Evolutionary conservation across 2,329 filamentous ascomycete species (phyloP).

Genomic region (Nemania diffusa): DNA sequence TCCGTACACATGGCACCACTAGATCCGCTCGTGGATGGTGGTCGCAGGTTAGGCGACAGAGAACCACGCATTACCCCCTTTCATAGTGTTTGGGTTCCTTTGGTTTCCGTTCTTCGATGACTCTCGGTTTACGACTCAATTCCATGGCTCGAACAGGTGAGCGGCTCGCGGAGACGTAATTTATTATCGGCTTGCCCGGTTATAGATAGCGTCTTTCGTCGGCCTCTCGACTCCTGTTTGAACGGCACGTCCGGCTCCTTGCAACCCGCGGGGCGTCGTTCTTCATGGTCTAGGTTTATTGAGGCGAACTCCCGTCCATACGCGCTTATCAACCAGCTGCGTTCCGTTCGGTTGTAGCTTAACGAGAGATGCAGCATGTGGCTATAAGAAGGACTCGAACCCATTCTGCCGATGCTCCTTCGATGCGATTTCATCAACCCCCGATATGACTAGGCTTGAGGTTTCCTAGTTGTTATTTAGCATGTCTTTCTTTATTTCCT

Average conservation of each 20-base stretch:
- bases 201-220: conserved; percentile 34
- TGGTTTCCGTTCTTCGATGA: conserved; percentile 55
- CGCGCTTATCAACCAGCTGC: conserved; percentile 19
- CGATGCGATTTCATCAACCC: conserved; percentile 47
- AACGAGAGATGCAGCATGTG: conserved; percentile 29
- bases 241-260: conserved; percentile 56
- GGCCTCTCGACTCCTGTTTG: conserved; percentile 44
- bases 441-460: conserved; percentile 41
- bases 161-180: conserved; percentile 38
- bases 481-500: conserved; percentile 46
- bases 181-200: conserved; percentile 32
- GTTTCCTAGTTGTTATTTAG: conserved; percentile 47
- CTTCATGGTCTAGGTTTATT: conserved; percentile 32
- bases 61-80: conserved; percentile 43
- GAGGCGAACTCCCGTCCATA: conserved; percentile 16
- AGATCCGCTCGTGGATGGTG: conserved; percentile 37
- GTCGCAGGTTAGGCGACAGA: conserved; percentile 41
- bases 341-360: conserved; percentile 19
- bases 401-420: conserved; percentile 36
- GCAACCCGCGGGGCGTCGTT: conserved; percentile 46
- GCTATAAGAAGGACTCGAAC: conserved; percentile 22
- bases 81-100: conserved; percentile 52
- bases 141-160: conserved; percentile 50
- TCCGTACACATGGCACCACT: conserved; percentile 39
- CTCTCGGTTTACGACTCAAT: conserved; percentile 50